Conservation (phyloP, 345 rosid species). For the Erysimum cheiranthoides region DNA sequence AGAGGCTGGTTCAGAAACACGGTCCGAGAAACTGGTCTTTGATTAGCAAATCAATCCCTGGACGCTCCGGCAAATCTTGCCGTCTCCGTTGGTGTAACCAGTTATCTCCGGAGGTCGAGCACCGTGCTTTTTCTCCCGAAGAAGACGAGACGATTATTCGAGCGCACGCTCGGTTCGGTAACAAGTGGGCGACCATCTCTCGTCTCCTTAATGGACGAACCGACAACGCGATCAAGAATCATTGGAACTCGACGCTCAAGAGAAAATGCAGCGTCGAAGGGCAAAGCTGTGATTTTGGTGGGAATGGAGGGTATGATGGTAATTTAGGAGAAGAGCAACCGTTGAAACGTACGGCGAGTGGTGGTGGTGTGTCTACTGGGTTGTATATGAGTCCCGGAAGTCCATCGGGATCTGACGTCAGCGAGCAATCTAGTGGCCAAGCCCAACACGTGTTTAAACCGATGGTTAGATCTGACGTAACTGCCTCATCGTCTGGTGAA, state of each 20-base stretch:
- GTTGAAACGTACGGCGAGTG: slow-evolving; percentile 76
- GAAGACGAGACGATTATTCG: slow-evolving; percentile 80
- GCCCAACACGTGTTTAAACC: slow-evolving; percentile 55
- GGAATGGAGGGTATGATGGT: slow-evolving; percentile 59
- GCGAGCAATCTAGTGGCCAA: slow-evolving; percentile 61
- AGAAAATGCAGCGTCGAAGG: slow-evolving; percentile 64
- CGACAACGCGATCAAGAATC: slow-evolving; percentile 92
- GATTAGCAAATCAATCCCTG: slow-evolving; percentile 93
- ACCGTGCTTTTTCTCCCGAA: slow-evolving; percentile 72
- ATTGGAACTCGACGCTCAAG: slow-evolving; percentile 96
- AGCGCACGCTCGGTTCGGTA: slow-evolving; percentile 88
- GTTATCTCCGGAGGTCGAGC: slow-evolving; percentile 93
- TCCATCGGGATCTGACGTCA: slow-evolving; percentile 80
- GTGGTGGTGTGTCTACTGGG: slow-evolving; percentile 62
- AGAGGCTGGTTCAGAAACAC: slow-evolving; percentile 67
- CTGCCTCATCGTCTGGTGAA: slow-evolving; percentile 49
- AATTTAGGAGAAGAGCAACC: slow-evolving; percentile 59
- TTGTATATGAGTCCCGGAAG: slow-evolving; percentile 73
- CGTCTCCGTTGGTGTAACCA: slow-evolving; percentile 96
- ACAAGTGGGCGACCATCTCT: slow-evolving; percentile 97
- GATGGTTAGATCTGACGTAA: slow-evolving; percentile 58
- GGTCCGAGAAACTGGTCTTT: slow-evolving; percentile 96
- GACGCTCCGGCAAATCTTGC: slow-evolving; percentile 90
- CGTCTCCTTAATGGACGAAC: slow-evolving; percentile 91
- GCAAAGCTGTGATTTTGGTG: slow-evolving; percentile 48